Evolutionary conservation across 83 land plant species (phyloP), one percentile per base, ranked within the genome.

Genomic region (Larix sibirica): DNA sequence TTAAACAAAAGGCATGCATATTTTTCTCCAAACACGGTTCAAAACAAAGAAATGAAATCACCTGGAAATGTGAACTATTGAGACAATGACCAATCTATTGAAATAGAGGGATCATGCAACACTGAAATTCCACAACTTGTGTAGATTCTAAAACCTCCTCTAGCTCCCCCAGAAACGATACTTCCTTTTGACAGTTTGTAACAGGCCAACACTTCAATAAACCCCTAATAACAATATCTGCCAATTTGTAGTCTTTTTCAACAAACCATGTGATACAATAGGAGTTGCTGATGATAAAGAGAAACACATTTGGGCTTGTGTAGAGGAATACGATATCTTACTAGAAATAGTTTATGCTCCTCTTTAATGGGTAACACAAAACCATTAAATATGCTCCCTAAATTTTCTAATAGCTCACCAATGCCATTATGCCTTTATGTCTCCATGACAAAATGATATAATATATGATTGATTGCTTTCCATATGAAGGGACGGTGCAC

Each of bases 321-420:
- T 62, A 62, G 42, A n/a, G n/a, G n/a, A n/a, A n/a, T n/a, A n/a
- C n/a, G n/a, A n/a, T n/a, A n/a, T n/a, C n/a, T n/a, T n/a, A n/a
- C n/a, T n/a, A n/a, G n/a, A n/a, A n/a, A n/a, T n/a, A n/a, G 81
- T 77, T 86, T 90, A 82, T 90, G 92, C 47, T 90, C 92, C 77
- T n/a, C n/a, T n/a, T n/a, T n/a, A n/a, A n/a, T n/a, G n/a, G 90
- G 90, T 75, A 88, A 80, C 18, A 87, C 89, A 83, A 90, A 90
- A 33, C 87, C 90, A 81, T 88, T 88, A 5, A 88, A 85, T 56
- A 88, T 90, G 80, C 92, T 90, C 16, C 94, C 94, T 60, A 92
- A 86, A 62, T 90, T 92, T 82, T 92, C 94, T 77, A 92, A 80
- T 66, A 92, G 82, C 86, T 92, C 94, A 2, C 88, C 92, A 70